A percentile compares a stretch with the other conserved stretches of the same genome.
These are phyloP conservation scores for Curvularia sp. DNA, from an alignment of 2,329 filamentous ascomycete species.

Conservation along the genomic window DNA sequence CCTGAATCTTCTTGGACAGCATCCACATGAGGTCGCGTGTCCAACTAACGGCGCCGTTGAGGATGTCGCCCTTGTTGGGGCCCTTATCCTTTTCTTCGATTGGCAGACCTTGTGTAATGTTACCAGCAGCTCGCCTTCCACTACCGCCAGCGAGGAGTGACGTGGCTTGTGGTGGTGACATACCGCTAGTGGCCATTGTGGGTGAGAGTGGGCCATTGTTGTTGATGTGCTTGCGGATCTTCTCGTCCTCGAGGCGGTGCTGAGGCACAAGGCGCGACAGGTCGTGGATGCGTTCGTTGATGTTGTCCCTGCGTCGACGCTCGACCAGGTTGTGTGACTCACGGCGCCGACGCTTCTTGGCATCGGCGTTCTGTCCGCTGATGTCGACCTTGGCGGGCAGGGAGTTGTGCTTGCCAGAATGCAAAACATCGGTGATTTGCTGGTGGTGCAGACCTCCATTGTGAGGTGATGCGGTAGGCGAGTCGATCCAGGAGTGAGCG, in stretches of 20 bases:
- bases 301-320: constrained; percentile 92
- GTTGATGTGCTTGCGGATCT: constrained; percentile 91
- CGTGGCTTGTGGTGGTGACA: constrained; percentile 77
- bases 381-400: constrained; percentile 82
- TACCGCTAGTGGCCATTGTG: constrained; percentile 72
- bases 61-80: constrained; percentile 97
- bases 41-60: constrained; percentile 97
- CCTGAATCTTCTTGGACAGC: constrained; percentile 84
- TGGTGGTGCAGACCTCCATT: constrained; percentile 70
- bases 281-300: constrained; percentile 98
- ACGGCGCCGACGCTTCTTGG: constrained; percentile 86
- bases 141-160: constrained; percentile 86
- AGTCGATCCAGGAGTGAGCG: constrained; percentile 84
- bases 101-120: constrained; percentile 90
- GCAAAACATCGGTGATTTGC: constrained; percentile 87
- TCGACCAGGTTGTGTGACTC: constrained; percentile 98
- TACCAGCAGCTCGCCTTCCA: constrained; percentile 79
- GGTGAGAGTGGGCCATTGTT: constrained; percentile 91
- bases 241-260: constrained; percentile 94
- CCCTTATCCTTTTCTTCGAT: constrained; percentile 98
- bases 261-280: constrained; percentile 90
- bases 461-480: constrained; percentile 84
- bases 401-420: constrained; percentile 81
- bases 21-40: constrained; percentile 98
- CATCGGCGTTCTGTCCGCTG: constrained; percentile 77